Base-by-base conservation (phyloP, 2,329 filamentous ascomycete species). In the Zelopaecilomyces penicillatus region DNA sequence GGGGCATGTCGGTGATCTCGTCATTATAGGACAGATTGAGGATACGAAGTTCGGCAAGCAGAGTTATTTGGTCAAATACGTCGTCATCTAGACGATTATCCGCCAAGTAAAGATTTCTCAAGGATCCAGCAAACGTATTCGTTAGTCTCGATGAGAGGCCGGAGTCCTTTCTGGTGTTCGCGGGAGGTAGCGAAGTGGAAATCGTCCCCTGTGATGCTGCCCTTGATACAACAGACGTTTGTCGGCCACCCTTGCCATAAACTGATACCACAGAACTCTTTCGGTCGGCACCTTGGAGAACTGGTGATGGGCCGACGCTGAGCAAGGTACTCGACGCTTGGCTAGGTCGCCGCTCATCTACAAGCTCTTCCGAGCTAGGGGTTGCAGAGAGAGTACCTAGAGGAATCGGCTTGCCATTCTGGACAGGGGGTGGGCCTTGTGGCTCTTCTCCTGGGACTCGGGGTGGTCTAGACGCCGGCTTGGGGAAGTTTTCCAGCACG, bases 1-100 rank as follows among this genome's bases (percentile, higher is more conserved):
- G 83, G 3, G 93, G 93, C 65, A 98, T 84, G 55, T 98, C 93
- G 48, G 86, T 90, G 39, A 98, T 77, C 46, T 68, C 66, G 51
- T 90, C 84, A 55, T 98, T 98, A 68, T 96, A 97, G 0, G 91
- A 95, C 30, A 98, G 66, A 55, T 98, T 98, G 47, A 98, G 76
- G 27, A 95, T 78, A 26, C 91, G 82, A 42, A 98, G 68, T 64
- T 97, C 93, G 3, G 81, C 75, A 4, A 97, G 75, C 3, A 91
- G 71, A 1, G 81, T 86, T 37, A 98, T 74, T 62, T 97, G 87
- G 52, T 96, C 89, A 60, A 97, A 97, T 0, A 95, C 85, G 55
- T 97, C 91, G 56, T 97, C 93, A 45, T 93, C 87, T 27, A 98
- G 76, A 49, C 90, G 81, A 61, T 98, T 98, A 61, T 98, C 93